Percentiles rank a stretch among this genome's conserved stretches.
Evolutionary conservation across 495 filamentous ascomycete genomes (phyloP).

Genomic region (Aspergillus sparsus): DNA sequence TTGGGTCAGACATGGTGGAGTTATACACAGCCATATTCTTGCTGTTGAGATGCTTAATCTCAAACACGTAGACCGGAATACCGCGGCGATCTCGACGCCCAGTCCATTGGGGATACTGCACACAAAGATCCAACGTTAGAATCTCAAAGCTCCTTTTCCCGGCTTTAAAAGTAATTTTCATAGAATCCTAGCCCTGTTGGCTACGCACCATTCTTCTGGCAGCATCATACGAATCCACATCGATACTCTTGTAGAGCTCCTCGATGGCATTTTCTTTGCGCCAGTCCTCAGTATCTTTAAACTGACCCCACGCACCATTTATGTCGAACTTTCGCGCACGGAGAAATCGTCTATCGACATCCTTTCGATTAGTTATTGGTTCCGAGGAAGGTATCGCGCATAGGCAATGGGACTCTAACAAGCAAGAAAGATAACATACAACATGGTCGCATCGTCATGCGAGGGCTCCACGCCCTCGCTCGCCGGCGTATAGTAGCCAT

Average conservation of each 20-base stretch:
- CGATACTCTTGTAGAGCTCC: constrained; percentile 73
- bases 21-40: constrained; percentile 81
- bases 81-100: constrained; percentile 83
- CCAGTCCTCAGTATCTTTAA: constrained; percentile 88
- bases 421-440: constrained; percentile 54
- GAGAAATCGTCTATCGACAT: constrained; percentile 65
- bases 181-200: neutral
- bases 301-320: constrained; percentile 75
- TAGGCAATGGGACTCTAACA: constrained; percentile 5
- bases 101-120: constrained; percentile 89
- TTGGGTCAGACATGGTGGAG: constrained; percentile 52
- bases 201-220: constrained; percentile 68
- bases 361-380: neutral
- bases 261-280: constrained; percentile 75
- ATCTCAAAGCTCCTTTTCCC: neutral
- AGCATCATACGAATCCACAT: constrained; percentile 78
- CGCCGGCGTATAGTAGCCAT: constrained; percentile 62
- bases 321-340: constrained; percentile 75
- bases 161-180: too few species aligned
- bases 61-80: constrained; percentile 86
- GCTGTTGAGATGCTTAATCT: constrained; percentile 76
- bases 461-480: constrained; percentile 49
- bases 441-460: constrained; percentile 78
- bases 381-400: neutral
- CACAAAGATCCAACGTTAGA: constrained; percentile 5